Base-by-base conservation (phyloP, 169 alveolate genomes). In the Perkinsus marinus region DNA sequence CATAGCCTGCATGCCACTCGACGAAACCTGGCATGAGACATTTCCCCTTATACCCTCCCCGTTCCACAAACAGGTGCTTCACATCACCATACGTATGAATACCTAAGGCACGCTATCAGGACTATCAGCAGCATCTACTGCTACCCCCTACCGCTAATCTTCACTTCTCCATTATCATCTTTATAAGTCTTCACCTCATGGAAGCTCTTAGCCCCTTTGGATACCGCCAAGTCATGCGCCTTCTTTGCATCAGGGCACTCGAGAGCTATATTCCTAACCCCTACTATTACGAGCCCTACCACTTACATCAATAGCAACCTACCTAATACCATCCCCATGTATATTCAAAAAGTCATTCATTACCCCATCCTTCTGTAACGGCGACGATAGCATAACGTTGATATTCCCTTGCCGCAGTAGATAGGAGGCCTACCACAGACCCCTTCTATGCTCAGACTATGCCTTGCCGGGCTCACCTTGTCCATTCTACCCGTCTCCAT, bases 61-160 rank as follows among this genome's bases (percentile, higher is more conserved):
- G 93, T 89, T 96, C 93, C 89, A 96, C 95, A 69, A 96, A 94
- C 0, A 96, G 93, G 90, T 96, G 97, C 39, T 93, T 90, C 19
- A 96, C 95, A 89, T 96, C 97, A n/a, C 97, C 97, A 90, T 95
- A 96, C 19, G 97, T 95, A 68, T 96, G 93, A 30, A 96, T 95
- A 7, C 79, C 79, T 57, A 16, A 2, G 7, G 5, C 79, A 57
- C 79, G 5, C 9, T 30, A 2, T 19, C 79, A 13, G n/a, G n/a
- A n/a, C n/a, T n/a, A n/a, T n/a, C 79, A 57, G 79, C 22, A 26
- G 79, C 79, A 0, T 57, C 79, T 57, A 6, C 22, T 30, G 34
- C 3, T 3, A 3, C 10, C 7, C 30, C 79, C 79, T 57, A 36
- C 96, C 93, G 22, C 97, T 95, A n/a, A 94, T 91, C n/a, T 94